Evolutionary conservation across 352 stramenopile species (phyloP).

Genomic region (Globisporangium uncinulatum): DNA sequence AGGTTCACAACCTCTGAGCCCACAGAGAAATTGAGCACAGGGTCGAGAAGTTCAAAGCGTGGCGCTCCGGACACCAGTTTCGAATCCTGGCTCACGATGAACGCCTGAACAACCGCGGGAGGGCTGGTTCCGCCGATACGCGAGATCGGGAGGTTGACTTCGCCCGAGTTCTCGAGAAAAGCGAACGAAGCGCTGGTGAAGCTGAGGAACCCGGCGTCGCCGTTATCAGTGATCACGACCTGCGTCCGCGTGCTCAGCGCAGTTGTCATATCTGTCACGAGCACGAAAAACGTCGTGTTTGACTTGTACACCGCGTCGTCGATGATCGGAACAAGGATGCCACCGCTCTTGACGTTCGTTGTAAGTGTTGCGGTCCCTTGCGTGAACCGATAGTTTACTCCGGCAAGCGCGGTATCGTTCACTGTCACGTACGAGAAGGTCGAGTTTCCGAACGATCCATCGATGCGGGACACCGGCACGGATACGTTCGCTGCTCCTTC

Average conservation of each 20-base stretch:
- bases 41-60: conserved; percentile 32
- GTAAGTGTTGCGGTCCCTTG: conserved; percentile 15
- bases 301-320: conserved; percentile 38
- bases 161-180: conserved; percentile 28
- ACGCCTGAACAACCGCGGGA: conserved; percentile 20
- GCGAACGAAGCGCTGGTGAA: conserved; percentile 20
- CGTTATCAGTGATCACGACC: conserved; percentile 39
- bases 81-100: conserved; percentile 12
- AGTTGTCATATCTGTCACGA: conserved; percentile 25
- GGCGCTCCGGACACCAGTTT: conserved; percentile 2
- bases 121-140: conserved; percentile 24
- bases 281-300: conserved; percentile 35
- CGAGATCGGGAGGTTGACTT: conserved; percentile 19
- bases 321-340: conserved; percentile 29
- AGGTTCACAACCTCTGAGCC: conserved; percentile 17
- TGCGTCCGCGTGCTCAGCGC: conserved; percentile 19
- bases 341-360: conserved; percentile 21
- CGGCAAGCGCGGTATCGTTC: conserved; percentile 24
- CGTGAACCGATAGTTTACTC: conserved; percentile 26
- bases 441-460: conserved; percentile 42
- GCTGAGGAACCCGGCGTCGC: conserved; percentile 44
- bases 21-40: conserved; percentile 26
- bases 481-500: conserved; percentile 24
- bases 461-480: conserved; percentile 34
- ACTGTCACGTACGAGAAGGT: conserved; percentile 30